Evolutionary conservation across 176 grass and related monocot species (phyloP).

Genomic region (Aechmea fasciata): DNA sequence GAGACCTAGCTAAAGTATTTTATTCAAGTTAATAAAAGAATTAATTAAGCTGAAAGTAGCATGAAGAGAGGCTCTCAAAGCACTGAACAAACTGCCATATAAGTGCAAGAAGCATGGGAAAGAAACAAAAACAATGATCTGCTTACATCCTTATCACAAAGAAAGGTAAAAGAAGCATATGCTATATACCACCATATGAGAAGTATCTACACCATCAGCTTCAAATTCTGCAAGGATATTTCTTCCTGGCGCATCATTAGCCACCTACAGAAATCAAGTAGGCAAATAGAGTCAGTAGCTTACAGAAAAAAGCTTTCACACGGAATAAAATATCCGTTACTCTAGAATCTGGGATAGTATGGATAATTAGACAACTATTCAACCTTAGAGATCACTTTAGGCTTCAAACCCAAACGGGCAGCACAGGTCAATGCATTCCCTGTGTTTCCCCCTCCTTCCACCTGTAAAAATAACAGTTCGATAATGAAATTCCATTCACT

Average conservation of each 20-base stretch:
- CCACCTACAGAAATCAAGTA: conserved; percentile 24
- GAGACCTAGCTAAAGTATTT: not conserved
- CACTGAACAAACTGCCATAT: too few relatives aligned
- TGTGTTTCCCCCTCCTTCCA: conserved; percentile 78
- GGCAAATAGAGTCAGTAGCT: not conserved
- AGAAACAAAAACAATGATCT: not conserved
- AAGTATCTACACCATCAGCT: conserved; percentile 69
- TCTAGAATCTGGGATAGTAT: not conserved
- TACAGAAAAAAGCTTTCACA: not conserved
- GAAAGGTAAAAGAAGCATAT: not conserved
- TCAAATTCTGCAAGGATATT: conserved; percentile 56
- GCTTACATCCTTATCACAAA: not conserved
- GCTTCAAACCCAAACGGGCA: conserved; percentile 50
- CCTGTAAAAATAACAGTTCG: conserved; percentile 14
- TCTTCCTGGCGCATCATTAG: conserved; percentile 60
- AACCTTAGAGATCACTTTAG: conserved; percentile 80
- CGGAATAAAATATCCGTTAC: not conserved
- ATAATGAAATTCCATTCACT: not conserved
- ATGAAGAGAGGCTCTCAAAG: too few relatives aligned
- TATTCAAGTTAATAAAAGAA: not conserved
- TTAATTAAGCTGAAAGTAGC: too few relatives aligned
- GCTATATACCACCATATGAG: conserved; percentile 49
- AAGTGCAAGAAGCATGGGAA: not conserved
- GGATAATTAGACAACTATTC: not conserved
- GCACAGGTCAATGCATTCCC: conserved; percentile 84